Evolutionary conservation across 2,329 filamentous ascomycete species (phyloP), one percentile per base, ranked within the genome.

Genomic region (Penicillium fuscoglaucum): DNA sequence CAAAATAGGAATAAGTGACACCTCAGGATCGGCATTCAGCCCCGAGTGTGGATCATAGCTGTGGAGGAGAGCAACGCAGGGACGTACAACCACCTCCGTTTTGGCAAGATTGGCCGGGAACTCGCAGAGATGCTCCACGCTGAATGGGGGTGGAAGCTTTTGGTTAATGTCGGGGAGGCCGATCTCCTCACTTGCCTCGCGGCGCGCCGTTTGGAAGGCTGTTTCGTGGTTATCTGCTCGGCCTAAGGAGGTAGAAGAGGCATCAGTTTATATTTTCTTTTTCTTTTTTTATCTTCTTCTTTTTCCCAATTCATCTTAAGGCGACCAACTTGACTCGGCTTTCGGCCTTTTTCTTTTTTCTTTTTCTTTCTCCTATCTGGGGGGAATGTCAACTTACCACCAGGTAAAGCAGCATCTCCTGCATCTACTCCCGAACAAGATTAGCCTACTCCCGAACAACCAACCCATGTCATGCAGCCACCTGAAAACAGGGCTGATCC

Each of bases 151-250:
- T 1, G 91, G 90, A 31, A 96, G 82, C 59, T 84, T 84, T 70
- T 92, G 86, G 66, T 87, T 82, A 69, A 88, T 82, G 45, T 72
- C 71, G 1, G 93, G 90, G 3, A 98, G 85, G 1, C 93, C 93
- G 64, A 98, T 96, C 74, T 98, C 93, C 74, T 98, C 93, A 73
- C 84, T 90, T 1, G 93, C 93, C 80, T 98, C 93, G 63, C 93
- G 86, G 24, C 93, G 86, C 9, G 93, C 92, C 52, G 93, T 96
- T 70, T 93, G 84, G 74, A 91, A 91, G 76, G 80, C 77, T 1
- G 80, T 82, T 71, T 88, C 86, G 9, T 72, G 59, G 10, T 76
- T 74, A 62, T 87, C 85, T 53, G 84, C 80, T 74, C 84, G 85
- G 52, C 83, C 80, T 78, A 43, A 12, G n/a, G 13, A 7, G 33